Base-by-base conservation (phyloP, 2,329 filamentous ascomycete genomes). In the Clonostachys byssicola region DNA sequence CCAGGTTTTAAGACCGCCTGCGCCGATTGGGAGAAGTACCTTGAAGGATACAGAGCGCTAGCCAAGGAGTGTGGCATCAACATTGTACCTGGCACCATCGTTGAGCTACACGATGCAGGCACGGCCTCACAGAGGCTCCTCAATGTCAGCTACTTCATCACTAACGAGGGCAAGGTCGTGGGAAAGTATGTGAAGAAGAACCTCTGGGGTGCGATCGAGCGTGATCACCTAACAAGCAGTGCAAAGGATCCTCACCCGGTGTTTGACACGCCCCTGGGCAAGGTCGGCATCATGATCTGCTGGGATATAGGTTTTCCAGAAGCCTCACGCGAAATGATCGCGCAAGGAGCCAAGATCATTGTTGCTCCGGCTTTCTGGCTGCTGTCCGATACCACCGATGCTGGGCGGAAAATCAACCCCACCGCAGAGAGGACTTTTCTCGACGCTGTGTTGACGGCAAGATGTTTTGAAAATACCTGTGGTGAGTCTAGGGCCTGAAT, bases 261-360 rank as follows among this genome's bases (percentile, higher is more conserved):
- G 5, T 83, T 85, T 56, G 73, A 81, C 52, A 89, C 84, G 3
- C 85, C 86, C 0, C 56, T 64, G 1, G n/a, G n/a, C n/a, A 57
- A 61, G 3, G 82, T 86, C 0, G 88, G 88, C 0, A 58, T 85
- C 65, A 73, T 86, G 35, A 83, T 88, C 23, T 92, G 88, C 71
- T 92, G 88, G 88, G 88, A 92, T 57, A 62, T 91, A 1, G 86
- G 86, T 1, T 92, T 92, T 51, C 88, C 88, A 1, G 88, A 92
- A 64, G 86, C 86, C 0, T 91, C 88, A 60, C 73, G 88, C 6
- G 84, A 85, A 54, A 72, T 92, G 46, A 80, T 90, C 20, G 72
- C 77, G 2, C 74, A 83, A 42, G 88, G 87, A 2, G 87, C 87
- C 1, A 80, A 88, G 51, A 68, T 88, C 3, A 80, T 92, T 50